Conservation (phyloP, 129 eudicot species). For the Heracleum sosnowskyi region DNA sequence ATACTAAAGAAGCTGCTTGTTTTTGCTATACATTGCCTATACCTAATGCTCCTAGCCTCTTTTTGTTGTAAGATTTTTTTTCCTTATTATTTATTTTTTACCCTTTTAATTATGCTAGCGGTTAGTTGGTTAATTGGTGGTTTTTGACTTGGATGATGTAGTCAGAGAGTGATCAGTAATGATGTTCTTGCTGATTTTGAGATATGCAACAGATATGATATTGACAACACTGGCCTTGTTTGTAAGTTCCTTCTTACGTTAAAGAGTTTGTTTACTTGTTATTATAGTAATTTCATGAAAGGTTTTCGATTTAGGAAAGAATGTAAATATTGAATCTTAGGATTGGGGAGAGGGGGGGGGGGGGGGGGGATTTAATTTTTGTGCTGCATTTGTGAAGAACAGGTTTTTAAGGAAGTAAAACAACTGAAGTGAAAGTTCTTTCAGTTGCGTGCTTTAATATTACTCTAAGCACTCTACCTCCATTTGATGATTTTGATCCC, state of each 20-base stretch:
- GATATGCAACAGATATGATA: constrained; percentile 69
- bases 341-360: no score
- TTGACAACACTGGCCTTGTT: constrained; percentile 96
- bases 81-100: neutral
- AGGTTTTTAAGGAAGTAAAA: neutral
- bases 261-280: neutral
- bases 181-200: constrained; percentile 66
- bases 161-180: constrained; percentile 65
- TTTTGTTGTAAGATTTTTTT: constrained; percentile 37
- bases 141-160: constrained; percentile 30
- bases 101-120: neutral
- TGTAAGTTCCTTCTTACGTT: constrained; percentile 50
- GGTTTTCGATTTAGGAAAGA: neutral
- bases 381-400: neutral
- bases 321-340: neutral
- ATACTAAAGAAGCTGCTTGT: constrained; percentile 50
- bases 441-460: neutral
- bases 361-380: neutral
- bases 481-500: neutral
- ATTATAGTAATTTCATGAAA: neutral
- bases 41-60: constrained; percentile 35
- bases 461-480: neutral
- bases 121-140: constrained; percentile 7
- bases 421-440: neutral
- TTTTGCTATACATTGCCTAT: constrained; percentile 65